A percentile compares a stretch with the other conserved stretches of the same genome.
These are phyloP conservation scores for Aspergillus biplanus DNA, from an alignment of 495 filamentous ascomycete species.

Conservation along the genomic window DNA sequence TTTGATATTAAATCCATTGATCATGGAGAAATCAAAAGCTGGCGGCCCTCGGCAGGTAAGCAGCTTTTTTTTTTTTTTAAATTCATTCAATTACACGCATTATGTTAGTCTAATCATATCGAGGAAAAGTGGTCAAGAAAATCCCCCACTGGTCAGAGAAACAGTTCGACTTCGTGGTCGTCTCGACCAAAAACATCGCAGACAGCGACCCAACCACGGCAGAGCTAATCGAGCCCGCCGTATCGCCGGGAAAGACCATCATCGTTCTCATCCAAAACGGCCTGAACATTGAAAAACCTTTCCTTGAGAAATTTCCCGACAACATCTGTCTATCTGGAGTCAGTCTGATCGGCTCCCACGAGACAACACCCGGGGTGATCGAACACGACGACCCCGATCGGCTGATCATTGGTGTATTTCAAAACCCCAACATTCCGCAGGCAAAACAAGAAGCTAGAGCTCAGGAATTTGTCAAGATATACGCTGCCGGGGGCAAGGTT, in stretches of 20 bases:
- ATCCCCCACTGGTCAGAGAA: slow-evolving; percentile 44
- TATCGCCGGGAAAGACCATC: slow-evolving; percentile 48
- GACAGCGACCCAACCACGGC: slow-evolving; percentile 44
- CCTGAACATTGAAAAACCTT: slow-evolving; percentile 62
- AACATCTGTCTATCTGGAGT: slow-evolving; percentile 59
- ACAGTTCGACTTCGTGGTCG: slow-evolving; percentile 54
- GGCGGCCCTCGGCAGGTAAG: slow-evolving; percentile 29
- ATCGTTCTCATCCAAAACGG: slow-evolving; percentile 67
- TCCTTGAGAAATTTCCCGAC: slow-evolving; percentile 30
- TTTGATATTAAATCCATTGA: slow-evolving; percentile 53
- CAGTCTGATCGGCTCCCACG: slow-evolving; percentile 51
- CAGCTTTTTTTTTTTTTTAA: background rate
- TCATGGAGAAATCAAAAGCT: slow-evolving; percentile 30
- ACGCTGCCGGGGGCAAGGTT: slow-evolving; percentile 36
- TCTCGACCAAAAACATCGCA: slow-evolving; percentile 43
- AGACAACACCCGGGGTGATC: slow-evolving; percentile 49
- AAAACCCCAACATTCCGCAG: slow-evolving; percentile 30
- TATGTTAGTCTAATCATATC: background rate
- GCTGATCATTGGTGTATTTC: slow-evolving; percentile 50
- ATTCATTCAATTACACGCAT: slow-evolving; percentile 16
- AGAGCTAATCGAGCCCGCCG: slow-evolving; percentile 55
- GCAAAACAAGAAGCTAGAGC: slow-evolving; percentile 31
- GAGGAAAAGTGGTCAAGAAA: slow-evolving; percentile 21
- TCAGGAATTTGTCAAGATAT: slow-evolving; percentile 43
- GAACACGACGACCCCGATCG: slow-evolving; percentile 46